Base-by-base conservation (phyloP, 2,329 filamentous ascomycete genomes). In the Fusarium agapanthi region DNA sequence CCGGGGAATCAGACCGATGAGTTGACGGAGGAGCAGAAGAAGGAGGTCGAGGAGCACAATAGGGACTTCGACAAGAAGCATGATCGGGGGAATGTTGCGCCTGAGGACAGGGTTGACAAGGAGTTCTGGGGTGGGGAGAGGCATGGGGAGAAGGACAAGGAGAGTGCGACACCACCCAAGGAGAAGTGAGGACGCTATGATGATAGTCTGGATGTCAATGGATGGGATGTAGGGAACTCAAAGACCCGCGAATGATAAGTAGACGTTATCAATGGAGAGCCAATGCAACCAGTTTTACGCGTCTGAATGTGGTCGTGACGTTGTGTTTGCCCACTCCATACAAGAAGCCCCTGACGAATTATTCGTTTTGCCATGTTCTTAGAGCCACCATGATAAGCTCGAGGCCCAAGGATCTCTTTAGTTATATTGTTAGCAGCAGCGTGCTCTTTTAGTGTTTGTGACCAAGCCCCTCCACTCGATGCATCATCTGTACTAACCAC, bases 41-140 rank as follows among this genome's bases (percentile, higher is more conserved):
- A 81, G 47, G 88, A 90, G 79, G 89, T 90, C 22, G 84, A 89
- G 58, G 77, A 84, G 79, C 89, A 91, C 76, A 91, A 91, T 67
- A 71, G 69, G 71, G 87, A 90, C 2, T 90, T 91, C 77, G 86
- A 86, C 53, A 76, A 84, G 73, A 86, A 85, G 69, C 86, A 90
- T 74, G 88, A 88, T 64, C 82, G 79, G 18, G 83, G 84, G 0
- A 74, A 80, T 11, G 48, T 72, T 7, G 85, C 85, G 1, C 80
- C 76, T 3, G 79, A 81, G 3, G 87, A 89, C 65, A 87, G 87
- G 80, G 88, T 90, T 6, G 81, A 88, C 65, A 86, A 87, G 78
- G 85, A 84, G 24, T 91, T 87, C 69, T 90, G 88, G 87, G 81
- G 34, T 0, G 34, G 1, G 1, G 34, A 1, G 0, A 35, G 34